A percentile compares a stretch with the other conserved stretches of the same genome.
phyloP scores from a whole-genome alignment of 169 alveolate species.

The Perkinsus chesapeaki region DNA sequence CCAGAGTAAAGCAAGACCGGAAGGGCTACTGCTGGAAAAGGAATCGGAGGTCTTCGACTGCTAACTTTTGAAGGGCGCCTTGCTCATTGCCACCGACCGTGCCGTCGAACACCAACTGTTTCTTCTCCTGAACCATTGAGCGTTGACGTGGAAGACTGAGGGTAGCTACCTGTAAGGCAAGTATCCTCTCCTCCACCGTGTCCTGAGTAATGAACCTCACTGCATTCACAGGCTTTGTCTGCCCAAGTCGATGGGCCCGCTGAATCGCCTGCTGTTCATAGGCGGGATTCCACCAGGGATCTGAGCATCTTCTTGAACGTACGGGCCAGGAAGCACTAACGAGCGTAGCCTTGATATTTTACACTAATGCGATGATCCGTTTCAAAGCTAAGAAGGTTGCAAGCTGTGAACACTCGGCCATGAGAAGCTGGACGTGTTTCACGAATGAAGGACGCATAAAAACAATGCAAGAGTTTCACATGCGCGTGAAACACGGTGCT shows the following conservation, averaged over 20 bases:
- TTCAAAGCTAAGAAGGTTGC: too few relatives aligned
- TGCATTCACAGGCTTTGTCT: constrained; percentile 84
- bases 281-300: constrained; percentile 95
- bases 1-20: not conserved
- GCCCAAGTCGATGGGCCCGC: constrained; percentile 94
- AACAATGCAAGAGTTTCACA: too few relatives aligned
- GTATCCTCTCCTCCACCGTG: constrained; percentile 93
- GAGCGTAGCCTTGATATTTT: too few relatives aligned
- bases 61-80: constrained; percentile 59
- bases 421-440: too few relatives aligned
- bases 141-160: not conserved
- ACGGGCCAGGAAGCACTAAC: too few relatives aligned
- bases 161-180: constrained; percentile 13
- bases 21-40: constrained; percentile 42
- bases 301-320: not conserved
- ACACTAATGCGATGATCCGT: too few relatives aligned
- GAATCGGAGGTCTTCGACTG: constrained; percentile 73
- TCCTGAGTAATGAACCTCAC: constrained; percentile 82
- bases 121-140: constrained; percentile 59
- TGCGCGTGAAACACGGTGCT: too few relatives aligned
- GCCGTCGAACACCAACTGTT: constrained; percentile 80
- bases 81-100: constrained; percentile 63
- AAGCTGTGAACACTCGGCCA: too few relatives aligned
- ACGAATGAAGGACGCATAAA: too few relatives aligned
- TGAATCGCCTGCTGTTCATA: constrained; percentile 91